Conservation (phyloP, 768 basidiomycete genomes). For the Lentinula aciculospora region DNA sequence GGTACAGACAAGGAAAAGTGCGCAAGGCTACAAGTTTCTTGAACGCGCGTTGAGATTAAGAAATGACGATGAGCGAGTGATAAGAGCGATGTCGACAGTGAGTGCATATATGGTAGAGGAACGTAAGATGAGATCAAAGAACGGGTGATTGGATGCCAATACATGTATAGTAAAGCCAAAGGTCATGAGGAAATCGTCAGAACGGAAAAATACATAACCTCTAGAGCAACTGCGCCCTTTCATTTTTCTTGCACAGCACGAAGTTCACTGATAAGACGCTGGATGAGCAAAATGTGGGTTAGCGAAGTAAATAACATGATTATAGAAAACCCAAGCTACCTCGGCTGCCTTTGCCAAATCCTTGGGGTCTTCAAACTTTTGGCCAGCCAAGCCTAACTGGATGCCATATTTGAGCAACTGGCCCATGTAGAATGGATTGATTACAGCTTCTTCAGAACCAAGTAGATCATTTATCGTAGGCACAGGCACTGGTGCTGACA, state of each 20-base stretch:
- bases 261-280: slow-evolving; percentile 61
- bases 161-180: background rate
- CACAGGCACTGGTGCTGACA: slow-evolving; percentile 20
- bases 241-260: slow-evolving; percentile 6
- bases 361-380: slow-evolving; percentile 29
- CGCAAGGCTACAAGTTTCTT: slow-evolving; percentile 5
- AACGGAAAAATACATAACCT: background rate
- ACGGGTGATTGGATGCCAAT: background rate
- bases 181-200: background rate
- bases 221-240: background rate
- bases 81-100: background rate
- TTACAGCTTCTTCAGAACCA: slow-evolving; percentile 57
- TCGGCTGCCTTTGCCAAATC: slow-evolving; percentile 48
- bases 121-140: background rate
- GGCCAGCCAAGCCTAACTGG: slow-evolving; percentile 38
- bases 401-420: slow-evolving; percentile 72
- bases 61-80: background rate
- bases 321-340: slow-evolving; percentile 28
- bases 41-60: background rate
- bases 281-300: slow-evolving; percentile 5
- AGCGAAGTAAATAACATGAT: background rate
- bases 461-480: slow-evolving; percentile 23
- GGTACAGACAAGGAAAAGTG: background rate
- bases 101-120: background rate
- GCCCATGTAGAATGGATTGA: slow-evolving; percentile 75